Percentiles rank a stretch among this genome's conserved stretches.
phyloP scores from a whole-genome alignment of 2,329 filamentous ascomycete species.

The Chrysosporium queenslandicum region DNA sequence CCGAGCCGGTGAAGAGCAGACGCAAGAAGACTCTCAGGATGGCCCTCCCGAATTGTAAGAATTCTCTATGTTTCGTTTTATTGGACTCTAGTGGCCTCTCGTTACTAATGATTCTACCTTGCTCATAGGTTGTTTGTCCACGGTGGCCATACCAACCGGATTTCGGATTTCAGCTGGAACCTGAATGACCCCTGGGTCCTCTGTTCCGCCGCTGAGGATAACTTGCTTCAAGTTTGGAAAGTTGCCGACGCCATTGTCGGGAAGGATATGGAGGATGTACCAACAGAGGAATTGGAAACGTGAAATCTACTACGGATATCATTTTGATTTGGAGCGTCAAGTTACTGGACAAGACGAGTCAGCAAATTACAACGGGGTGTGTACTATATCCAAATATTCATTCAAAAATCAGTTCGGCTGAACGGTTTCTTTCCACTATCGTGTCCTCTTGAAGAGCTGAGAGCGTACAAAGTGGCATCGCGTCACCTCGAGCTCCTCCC shows the following conservation, averaged over 20 bases:
- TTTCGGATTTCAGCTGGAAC: conserved; percentile 98
- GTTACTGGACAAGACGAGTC: background rate
- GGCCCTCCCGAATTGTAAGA: conserved; percentile 81
- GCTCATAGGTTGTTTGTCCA: conserved; percentile 83
- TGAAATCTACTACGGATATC: background rate
- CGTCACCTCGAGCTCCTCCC: no score
- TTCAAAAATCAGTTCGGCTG: background rate
- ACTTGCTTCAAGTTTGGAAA: conserved; percentile 91
- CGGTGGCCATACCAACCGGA: conserved; percentile 90
- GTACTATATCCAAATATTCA: conserved; percentile 1
- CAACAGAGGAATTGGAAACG: conserved; percentile 62
- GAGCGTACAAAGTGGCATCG: no score
- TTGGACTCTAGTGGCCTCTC: background rate
- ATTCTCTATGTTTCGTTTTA: background rate
- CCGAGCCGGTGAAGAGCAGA: conserved; percentile 84
- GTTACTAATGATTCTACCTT: background rate
- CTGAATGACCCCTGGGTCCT: conserved; percentile 94
- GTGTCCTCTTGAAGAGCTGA: background rate
- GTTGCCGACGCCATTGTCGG: conserved; percentile 72
- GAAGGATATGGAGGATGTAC: conserved; percentile 63
- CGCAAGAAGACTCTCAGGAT: conserved; percentile 88
- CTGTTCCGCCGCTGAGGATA: conserved; percentile 91
- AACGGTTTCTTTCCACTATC: background rate
- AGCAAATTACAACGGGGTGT: background rate
- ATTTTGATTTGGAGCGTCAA: background rate